phyloP scores from a whole-genome alignment of 2,329 filamentous ascomycete genomes.

The Endoconidiophora polonica region DNA sequence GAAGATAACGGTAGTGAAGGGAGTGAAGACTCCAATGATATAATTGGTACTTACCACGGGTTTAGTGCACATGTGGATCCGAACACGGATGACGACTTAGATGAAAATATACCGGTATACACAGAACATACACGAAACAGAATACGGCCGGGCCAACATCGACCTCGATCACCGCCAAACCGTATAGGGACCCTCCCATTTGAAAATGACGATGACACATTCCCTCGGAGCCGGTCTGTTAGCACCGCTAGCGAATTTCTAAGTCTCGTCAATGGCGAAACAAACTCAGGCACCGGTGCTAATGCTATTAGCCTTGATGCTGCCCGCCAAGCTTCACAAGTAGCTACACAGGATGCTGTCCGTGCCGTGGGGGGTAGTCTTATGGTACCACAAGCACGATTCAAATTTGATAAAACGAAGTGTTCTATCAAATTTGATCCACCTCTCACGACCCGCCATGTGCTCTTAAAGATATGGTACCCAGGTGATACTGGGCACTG shows the following conservation, averaged over 20 bases:
- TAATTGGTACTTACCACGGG: no score
- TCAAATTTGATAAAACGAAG: conserved; percentile 69
- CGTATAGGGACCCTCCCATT: conserved; percentile 39
- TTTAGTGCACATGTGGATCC: background rate
- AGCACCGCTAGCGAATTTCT: background rate
- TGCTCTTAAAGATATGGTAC: conserved; percentile 83
- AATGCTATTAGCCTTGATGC: conserved; percentile 9
- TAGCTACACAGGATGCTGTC: conserved; percentile 31
- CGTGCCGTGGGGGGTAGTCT: conserved; percentile 41
- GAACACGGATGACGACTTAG: background rate
- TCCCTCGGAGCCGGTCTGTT: background rate
- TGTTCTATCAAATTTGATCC: conserved; percentile 78
- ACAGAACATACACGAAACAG: no score
- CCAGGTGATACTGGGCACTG: conserved; percentile 44
- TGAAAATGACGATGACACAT: conserved; percentile 28
- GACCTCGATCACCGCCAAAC: conserved; percentile 23
- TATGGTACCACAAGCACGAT: conserved; percentile 59
- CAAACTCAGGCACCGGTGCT: conserved; percentile 22
- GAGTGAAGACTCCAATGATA: conserved; percentile 15
- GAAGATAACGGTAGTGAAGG: conserved; percentile 21
- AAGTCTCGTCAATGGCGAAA: conserved; percentile 14
- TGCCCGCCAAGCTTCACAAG: conserved; percentile 6
- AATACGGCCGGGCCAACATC: background rate
- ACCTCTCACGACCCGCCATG: conserved; percentile 63
- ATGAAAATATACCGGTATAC: background rate